These are phyloP conservation scores for Ilex paraguariensis DNA, from an alignment of 305 asterid species.

Conservation along the genomic window DNA sequence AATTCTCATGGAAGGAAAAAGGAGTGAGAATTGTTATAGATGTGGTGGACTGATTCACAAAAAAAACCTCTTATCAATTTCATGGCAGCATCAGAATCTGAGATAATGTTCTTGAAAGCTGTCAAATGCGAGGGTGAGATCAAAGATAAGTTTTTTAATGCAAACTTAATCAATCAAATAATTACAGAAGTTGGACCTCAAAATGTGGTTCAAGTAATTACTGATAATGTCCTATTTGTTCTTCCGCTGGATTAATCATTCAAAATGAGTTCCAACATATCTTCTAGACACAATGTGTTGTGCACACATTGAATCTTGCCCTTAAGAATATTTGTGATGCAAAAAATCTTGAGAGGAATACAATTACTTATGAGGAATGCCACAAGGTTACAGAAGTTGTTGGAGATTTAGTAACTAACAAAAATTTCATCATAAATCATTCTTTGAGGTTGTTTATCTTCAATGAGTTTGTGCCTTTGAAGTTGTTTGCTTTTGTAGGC, in stretches of 20 bases:
- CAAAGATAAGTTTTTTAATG: background rate
- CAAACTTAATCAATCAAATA: background rate
- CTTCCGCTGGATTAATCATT: background rate
- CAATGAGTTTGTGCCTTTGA: conserved; percentile 2
- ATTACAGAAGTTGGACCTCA: background rate
- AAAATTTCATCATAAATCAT: conserved; percentile 10
- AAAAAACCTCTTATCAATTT: background rate
- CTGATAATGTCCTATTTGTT: background rate
- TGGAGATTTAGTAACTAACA: background rate
- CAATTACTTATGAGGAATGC: background rate
- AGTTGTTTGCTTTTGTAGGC: conserved; percentile 1
- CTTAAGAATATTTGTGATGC: background rate
- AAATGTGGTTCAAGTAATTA: background rate
- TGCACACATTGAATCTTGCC: conserved; percentile 4
- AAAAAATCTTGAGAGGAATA: conserved; percentile 1
- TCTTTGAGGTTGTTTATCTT: conserved; percentile 6
- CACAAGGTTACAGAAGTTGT: conserved; percentile 3
- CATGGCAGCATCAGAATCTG: background rate
- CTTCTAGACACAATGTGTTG: conserved; percentile 7
- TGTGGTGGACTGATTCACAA: background rate
- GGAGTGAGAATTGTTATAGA: too few species aligned
- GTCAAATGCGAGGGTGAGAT: background rate
- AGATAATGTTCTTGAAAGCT: background rate
- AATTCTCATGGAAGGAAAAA: too few species aligned
- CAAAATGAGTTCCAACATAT: background rate